Base-by-base conservation (phyloP, 129 eudicot species). In the Mikania micrantha region DNA sequence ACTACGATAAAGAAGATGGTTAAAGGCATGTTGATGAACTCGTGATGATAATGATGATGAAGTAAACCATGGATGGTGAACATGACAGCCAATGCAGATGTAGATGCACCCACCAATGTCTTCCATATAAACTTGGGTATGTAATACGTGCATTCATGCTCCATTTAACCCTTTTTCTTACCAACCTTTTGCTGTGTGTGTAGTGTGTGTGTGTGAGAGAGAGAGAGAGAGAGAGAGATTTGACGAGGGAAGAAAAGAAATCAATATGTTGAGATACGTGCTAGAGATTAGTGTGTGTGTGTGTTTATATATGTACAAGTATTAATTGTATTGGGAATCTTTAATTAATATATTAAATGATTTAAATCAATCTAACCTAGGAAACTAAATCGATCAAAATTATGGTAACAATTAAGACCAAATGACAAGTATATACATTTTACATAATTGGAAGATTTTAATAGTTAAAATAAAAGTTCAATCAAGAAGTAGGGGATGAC, bases 111-210 rank as follows among this genome's bases (percentile, higher is more conserved):
- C 53, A 66, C 68, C 13, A 57, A 4, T 44, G 60, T 44, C 56
- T 74, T 66, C 79, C 79, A 74, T 74, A 74, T 57, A 19, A 74
- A 56, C 68, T 20, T 66, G 17, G 68, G 42, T 44, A 74, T 66
- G 68, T 66, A 66, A 59, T 74, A 66, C 16, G 73, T 74, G 7
- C 78, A 66, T 66, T 57, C 10, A 66, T 47, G 52, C 68, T 66
- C 66, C 79, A 74, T 66, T 13, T 36, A 19, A 29, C 34, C 67
- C 45, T 57, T 1, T 70, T 58, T 52, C 50, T 7, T 0, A 27
- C 27, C 29, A 24, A 57, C 15, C 0, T 7, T 8, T 9, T 25
- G 16, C 45, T 29, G 5, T 32, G 15, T 45, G 52, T n/a, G 9
- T 34, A n/a, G 16, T 59, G 15, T 53, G 27, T 69, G 7, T 50